Evolutionary conservation across 345 rosid species (phyloP), one percentile per base, ranked within the genome.

Genomic region (Melastoma malabathricum): DNA sequence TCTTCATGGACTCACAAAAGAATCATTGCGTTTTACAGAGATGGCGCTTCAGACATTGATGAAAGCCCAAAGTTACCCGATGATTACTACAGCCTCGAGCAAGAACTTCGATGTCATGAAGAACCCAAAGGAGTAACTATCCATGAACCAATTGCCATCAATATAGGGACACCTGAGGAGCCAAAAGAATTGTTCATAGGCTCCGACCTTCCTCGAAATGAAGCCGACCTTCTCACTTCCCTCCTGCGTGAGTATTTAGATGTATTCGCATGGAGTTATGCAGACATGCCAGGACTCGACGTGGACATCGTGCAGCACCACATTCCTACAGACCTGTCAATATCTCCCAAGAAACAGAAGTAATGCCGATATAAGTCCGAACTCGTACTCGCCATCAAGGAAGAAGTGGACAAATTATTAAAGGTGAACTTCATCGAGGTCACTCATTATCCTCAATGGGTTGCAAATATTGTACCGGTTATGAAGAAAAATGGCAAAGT

Each of bases 381-480:
- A 3, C 16, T 22, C 1, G 4, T 16, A 3, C 23, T 18, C 6
- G 6, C 14, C 4, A 27, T 25, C 8, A 15, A 50, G 9, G 18
- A 50, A 23, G 9, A 25, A 15, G 53, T 50, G 2, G 13, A 18
- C 9, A 50, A 50, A 20, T 15, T 22, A 5, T 18, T 50, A 0
- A 31, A 25, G 1, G 10, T n/a, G 16, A 10, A 31, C 15, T 50
- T 50, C 13, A 13, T 25, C 12, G 15, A 10, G 18, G 17, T 50
- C 15, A 2, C 18, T 4, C 10, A 15, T 1, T 49, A 13, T 3
- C 52, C 38, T 15, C 25, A 1, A 15, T 12, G 7, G 17, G 47
- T 47, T 3, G 46, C 46, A 18, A 57, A 57, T 19, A 48, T 47
- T n/a, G 60, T 57, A 3, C 47, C 13, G 0, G 46, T 57, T 0